Base-by-base conservation (phyloP, 2,329 filamentous ascomycete species). In the Aureobasidium namibiae region DNA sequence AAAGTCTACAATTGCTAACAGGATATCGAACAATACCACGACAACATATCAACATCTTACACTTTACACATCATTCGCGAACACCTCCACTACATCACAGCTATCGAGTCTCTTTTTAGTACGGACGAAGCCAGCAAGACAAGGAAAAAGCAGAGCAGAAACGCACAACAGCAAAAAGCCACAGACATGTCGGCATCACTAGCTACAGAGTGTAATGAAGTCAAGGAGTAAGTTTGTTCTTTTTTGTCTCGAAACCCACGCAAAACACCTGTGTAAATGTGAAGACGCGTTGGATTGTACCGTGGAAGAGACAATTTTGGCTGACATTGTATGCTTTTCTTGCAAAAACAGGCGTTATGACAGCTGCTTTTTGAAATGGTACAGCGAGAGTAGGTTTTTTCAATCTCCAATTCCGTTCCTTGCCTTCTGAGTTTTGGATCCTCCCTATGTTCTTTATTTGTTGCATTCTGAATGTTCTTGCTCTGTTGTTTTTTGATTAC, bases 301-400 rank as follows among this genome's bases (percentile, higher is more conserved):
- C 21, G n/a, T 4, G 10, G 10, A 13, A 23, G 9, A 6, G 24
- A 34, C 3, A 2, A 18, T 13, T 16, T 48, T 33, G 21, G 46
- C 21, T 48, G 23, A 46, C 39, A 26, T n/a, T 16, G 4, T 42
- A 3, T 1, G 21, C 9, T 2, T 16, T n/a, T 26, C n/a, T n/a
- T n/a, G n/a, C n/a, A n/a, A 8, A 9, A 44, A 44, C 6, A 96
- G 92, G 72, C 89, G 87, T 67, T 99, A 99, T 72, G 94, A 99
- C 73, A 92, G 88, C 56, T 99, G 94, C 76, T 99, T 99, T 72
- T 78, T 99, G 64, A 97, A 96, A 76, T 99, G 94, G 94, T 99
- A 99, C 74, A 96, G 92, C 71, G 94, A 99, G 76, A 97, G 94
- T 96, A 80, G 61, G 87, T 57, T 41, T 11, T 18, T 3, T 24